Conservation (phyloP, 1,139 yeast species). For the Suhomyces maxii region DNA sequence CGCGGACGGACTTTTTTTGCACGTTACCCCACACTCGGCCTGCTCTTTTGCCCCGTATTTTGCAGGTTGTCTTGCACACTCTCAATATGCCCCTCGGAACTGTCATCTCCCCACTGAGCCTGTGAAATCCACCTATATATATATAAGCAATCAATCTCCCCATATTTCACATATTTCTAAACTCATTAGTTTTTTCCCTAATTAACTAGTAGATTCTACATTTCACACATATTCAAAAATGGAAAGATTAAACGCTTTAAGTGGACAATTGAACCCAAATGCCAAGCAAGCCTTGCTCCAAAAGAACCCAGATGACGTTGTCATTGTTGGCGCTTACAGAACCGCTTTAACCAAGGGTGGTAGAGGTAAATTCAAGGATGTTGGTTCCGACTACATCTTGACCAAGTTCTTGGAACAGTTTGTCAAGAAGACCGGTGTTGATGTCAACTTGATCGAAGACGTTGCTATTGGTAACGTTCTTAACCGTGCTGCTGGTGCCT, state of each 20-base stretch:
- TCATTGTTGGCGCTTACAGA: slow-evolving; percentile 83
- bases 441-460: slow-evolving; percentile 71
- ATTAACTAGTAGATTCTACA: neutral
- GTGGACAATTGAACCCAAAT: slow-evolving; percentile 53
- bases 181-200: too few relatives aligned
- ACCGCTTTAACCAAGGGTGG: slow-evolving; percentile 88
- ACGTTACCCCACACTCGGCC: neutral
- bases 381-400: slow-evolving; percentile 72
- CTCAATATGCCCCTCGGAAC: slow-evolving; percentile 3
- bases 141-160: slow-evolving; percentile 5
- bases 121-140: slow-evolving; percentile 6
- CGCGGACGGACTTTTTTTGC: neutral
- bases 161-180: neutral
- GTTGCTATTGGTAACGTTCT: slow-evolving; percentile 87
- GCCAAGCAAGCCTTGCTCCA: slow-evolving; percentile 45
- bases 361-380: slow-evolving; percentile 76
- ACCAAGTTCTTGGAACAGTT: slow-evolving; percentile 63
- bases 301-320: slow-evolving; percentile 83
- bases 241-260: slow-evolving; percentile 64
- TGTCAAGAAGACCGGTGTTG: slow-evolving; percentile 60
- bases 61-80: neutral
- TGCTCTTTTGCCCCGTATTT: neutral
- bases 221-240: slow-evolving; percentile 21
- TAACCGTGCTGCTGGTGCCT: slow-evolving; percentile 89
- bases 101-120: slow-evolving; percentile 7